phyloP scores from a whole-genome alignment of 805 yeast genomes.

The Spathaspora sp. region DNA sequence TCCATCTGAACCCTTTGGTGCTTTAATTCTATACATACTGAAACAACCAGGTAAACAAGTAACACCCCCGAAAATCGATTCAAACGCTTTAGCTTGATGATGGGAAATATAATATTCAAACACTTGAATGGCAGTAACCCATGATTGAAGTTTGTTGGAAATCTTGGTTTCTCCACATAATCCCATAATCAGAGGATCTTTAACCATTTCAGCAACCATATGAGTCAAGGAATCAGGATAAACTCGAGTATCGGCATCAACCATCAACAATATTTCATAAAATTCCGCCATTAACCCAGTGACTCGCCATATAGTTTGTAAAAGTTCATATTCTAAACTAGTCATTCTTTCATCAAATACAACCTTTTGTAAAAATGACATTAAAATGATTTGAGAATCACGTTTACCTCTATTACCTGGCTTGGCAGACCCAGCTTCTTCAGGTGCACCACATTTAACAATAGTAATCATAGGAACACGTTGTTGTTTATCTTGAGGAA shows the following conservation, averaged over 20 bases:
- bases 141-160: slow-evolving; percentile 72
- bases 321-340: slow-evolving; percentile 75
- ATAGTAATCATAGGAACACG: slow-evolving; percentile 74
- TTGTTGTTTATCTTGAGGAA: slow-evolving; percentile 79
- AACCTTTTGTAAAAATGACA: slow-evolving; percentile 84
- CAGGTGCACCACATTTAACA: slow-evolving; percentile 87
- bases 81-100: slow-evolving; percentile 92
- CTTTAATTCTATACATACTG: slow-evolving; percentile 84
- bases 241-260: slow-evolving; percentile 90
- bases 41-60: slow-evolving; percentile 96
- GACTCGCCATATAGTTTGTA: slow-evolving; percentile 71
- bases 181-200: slow-evolving; percentile 85
- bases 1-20: slow-evolving; percentile 69
- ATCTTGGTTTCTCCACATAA: slow-evolving; percentile 94
- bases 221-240: slow-evolving; percentile 86
- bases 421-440: slow-evolving; percentile 57
- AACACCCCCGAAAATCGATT: slow-evolving; percentile 91
- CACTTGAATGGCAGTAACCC: slow-evolving; percentile 93
- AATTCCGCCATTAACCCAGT: slow-evolving; percentile 82
- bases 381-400: slow-evolving; percentile 86
- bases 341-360: slow-evolving; percentile 95
- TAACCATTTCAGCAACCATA: slow-evolving; percentile 86
- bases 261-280: slow-evolving; percentile 85
- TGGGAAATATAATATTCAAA: slow-evolving; percentile 92
- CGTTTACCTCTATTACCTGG: slow-evolving; percentile 97